These are phyloP conservation scores for Clonostachys sp. DNA, from an alignment of 2,329 filamentous ascomycete species.

Conservation along the genomic window DNA sequence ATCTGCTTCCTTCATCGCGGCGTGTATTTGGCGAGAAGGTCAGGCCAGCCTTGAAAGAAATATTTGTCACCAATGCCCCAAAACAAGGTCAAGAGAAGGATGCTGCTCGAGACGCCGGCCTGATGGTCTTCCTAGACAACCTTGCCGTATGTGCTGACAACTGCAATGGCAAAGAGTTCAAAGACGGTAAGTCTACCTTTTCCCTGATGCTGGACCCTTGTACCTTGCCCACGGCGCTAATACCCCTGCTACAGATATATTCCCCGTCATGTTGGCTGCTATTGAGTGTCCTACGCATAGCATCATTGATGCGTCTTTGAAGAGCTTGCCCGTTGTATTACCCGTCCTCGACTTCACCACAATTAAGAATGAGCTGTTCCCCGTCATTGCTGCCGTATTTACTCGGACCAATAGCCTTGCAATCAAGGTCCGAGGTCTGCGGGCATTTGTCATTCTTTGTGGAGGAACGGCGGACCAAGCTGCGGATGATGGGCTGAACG, in stretches of 20 bases:
- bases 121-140: constrained; percentile 89
- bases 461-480: constrained; percentile 61
- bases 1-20: constrained; percentile 70
- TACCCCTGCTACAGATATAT: constrained; percentile 57
- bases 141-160: constrained; percentile 72
- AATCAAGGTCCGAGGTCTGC: constrained; percentile 89
- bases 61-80: constrained; percentile 64
- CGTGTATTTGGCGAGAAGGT: constrained; percentile 81
- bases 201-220: neutral
- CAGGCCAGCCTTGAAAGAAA: constrained; percentile 77
- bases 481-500: constrained; percentile 68
- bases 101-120: constrained; percentile 75
- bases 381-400: constrained; percentile 85
- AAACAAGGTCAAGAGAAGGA: constrained; percentile 67
- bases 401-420: constrained; percentile 88
- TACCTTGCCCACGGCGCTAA: neutral
- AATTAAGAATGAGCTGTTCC: constrained; percentile 95
- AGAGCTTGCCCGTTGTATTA: constrained; percentile 73
- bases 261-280: constrained; percentile 79
- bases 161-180: constrained; percentile 87
- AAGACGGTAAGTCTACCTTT: constrained; percentile 62
- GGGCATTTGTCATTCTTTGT: constrained; percentile 86
- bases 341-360: constrained; percentile 92
- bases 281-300: constrained; percentile 87
- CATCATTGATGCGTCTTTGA: constrained; percentile 79